Base-by-base conservation (phyloP, 2,329 filamentous ascomycete species). In the Colletotrichum sp. region DNA sequence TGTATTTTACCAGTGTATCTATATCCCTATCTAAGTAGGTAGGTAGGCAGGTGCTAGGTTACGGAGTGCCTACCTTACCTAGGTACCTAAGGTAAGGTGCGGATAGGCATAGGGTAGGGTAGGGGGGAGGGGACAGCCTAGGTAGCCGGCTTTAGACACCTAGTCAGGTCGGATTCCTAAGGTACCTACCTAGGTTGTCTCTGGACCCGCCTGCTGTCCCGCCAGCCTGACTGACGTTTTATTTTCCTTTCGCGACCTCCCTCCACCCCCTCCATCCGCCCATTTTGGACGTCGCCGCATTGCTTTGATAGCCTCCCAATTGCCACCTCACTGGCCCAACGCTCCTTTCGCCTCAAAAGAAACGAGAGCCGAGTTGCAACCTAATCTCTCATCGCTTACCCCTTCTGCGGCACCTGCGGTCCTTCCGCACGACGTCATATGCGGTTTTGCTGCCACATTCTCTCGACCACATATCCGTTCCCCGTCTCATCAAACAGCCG, bases 221-320 rank as follows among this genome's bases (percentile, higher is more conserved):
- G 75, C 75, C 75, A 76, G 75, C 75, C 72, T 67, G 71, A 76
- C 75, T 76, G 71, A 76, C 65, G 75, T 75, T 76, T 75, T 75
- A 75, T 75, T 76, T 75, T 67, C 75, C 72, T 67, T 71, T 76
- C 49, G 70, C 71, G 71, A 75, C 72, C 36, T 75, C 9, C 74
- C 34, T 60, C 73, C 73, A 74, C 73, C 74, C 71, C 74, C 74
- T 76, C 74, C 59, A 69, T 76, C 71, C 28, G 34, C 64, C 71
- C 73, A 59, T 60, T 60, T 73, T 76, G 71, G 73, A 74, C 59
- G 65, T 65, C 34, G 74, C 66, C 64, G 74, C 71, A 59, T 55
- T 21, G 70, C 64, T 74, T 76, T 69, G 57, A 76, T 60, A 76
- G 59, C 74, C 59, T 69, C 36, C n/a, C 64, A 68, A 69, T 64